Base-by-base conservation (phyloP, 2,329 filamentous ascomycete genomes). In the Aspergillus jensenii region DNA sequence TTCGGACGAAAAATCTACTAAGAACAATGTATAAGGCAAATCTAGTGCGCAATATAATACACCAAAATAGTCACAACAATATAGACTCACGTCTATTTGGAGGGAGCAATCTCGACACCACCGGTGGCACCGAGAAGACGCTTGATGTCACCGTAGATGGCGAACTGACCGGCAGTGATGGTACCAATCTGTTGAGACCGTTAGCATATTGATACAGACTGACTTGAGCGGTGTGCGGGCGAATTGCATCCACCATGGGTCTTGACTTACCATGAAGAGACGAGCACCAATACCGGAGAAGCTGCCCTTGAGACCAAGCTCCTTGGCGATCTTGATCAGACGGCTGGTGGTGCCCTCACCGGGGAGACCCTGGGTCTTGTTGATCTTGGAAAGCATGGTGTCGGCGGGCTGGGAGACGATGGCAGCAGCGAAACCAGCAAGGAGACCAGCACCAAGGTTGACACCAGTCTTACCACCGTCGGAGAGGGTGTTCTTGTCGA, bases 321-420 rank as follows among this genome's bases (percentile, higher is more conserved):
- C 90, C 80, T 88, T 89, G 68, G 81, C 90, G 72, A 96, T 96
- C 88, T 95, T 95, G 83, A 93, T 82, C 72, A 96, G 81, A 78
- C 91, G 88, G 77, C 82, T 84, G 74, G 85, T 85, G 71, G 90
- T 95, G 72, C 91, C 87, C 83, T 96, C 90, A 83, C 91, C 91
- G 66, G 91, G 90, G 61, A 87, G 82, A 80, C 90, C 91, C 83
- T 91, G 87, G 80, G 89, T 91, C 89, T 95, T 95, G 89, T 96
- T 96, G 84, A 96, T 95, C 87, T 93, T 95, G 81, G 86, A 90
- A 65, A 96, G 87, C 91, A 96, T 96, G 74, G 91, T 96, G 78
- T 96, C 91, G 76, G 91, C 91, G 69, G 91, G 91, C 82, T 96
- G 91, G 63, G 91, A 96, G 75, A 96, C 85, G 70, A 93, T 76